Base-by-base conservation (phyloP, 169 alveolate genomes). In the Hepatocystis sp. region DNA sequence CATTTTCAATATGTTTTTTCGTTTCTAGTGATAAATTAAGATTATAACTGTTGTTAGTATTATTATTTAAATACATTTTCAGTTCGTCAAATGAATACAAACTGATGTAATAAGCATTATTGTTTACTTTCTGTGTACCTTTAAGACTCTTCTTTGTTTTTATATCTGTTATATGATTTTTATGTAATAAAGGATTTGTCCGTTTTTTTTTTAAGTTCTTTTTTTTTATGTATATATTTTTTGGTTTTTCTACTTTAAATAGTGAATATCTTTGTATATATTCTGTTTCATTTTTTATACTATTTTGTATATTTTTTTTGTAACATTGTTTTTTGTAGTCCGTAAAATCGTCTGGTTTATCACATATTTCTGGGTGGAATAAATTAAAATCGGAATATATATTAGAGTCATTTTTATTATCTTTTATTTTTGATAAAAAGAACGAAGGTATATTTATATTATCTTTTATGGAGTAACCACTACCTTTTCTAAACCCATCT, bases 231-330 rank as follows among this genome's bases (percentile, higher is more conserved):
- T n/a, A n/a, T n/a, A n/a, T n/a, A n/a, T n/a, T n/a, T n/a, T n/a
- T n/a, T n/a, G n/a, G n/a, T n/a, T 58, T 32, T 76, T n/a, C n/a
- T n/a, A n/a, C 88, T 58, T 76, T 76, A 32, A 44, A 46, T 30
- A 76, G 17, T 30, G 65, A 76, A 76, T 76, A 56, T 46, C 58
- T 76, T 36, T 76, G 88, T 25, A 56, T 76, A 36, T 76, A 56
- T 1, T 46, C 42, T 25, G 66, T 58, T 13, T 76, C 88, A 32
- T 76, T 56, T 46, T 76, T 76, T 7, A 47, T 42, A 56, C 58
- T 71, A 55, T 52, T 71, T 55, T 44, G 44, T 27, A 64, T 67
- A 23, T 56, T 76, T 28, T 67, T 52, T 23, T 60, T 39, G 21
- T 52, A 67, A 42, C 1, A 42, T 11, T 27, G 44, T 47, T 34